Conservation (phyloP, 2,329 filamentous ascomycete species). For the Scedosporium boydii region DNA sequence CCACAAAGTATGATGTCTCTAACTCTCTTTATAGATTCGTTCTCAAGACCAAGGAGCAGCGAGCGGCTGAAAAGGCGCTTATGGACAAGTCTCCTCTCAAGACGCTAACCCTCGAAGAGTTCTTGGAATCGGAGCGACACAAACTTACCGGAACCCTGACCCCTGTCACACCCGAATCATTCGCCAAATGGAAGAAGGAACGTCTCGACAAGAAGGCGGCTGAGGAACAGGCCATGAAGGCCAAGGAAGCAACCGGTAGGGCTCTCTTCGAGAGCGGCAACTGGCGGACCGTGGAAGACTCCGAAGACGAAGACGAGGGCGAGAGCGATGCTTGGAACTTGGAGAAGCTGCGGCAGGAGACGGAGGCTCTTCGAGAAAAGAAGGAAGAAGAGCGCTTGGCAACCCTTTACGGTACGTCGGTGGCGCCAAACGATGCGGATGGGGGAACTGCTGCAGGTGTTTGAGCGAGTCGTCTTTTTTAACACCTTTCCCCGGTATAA, state of each 20-base stretch:
- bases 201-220: constrained; percentile 91
- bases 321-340: constrained; percentile 61
- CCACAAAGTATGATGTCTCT: constrained; percentile 13
- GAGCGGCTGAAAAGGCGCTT: constrained; percentile 87
- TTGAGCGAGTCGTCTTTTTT: background rate
- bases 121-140: constrained; percentile 90
- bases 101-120: constrained; percentile 93
- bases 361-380: constrained; percentile 61
- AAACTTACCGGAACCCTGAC: constrained; percentile 88
- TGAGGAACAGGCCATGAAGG: constrained; percentile 78
- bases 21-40: constrained; percentile 57
- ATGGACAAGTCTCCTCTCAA: constrained; percentile 93
- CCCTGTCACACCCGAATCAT: constrained; percentile 84
- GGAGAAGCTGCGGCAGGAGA: constrained; percentile 74
- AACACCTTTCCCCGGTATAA: background rate
- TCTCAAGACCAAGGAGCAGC: constrained; percentile 95
- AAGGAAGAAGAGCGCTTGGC: constrained; percentile 61
- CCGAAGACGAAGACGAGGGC: constrained; percentile 49
- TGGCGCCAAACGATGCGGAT: background rate
- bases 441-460: background rate
- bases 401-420: background rate
- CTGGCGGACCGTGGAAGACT: constrained; percentile 64
- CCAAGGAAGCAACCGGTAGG: constrained; percentile 92
- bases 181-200: constrained; percentile 96
- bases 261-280: constrained; percentile 95